Conservation (phyloP, 2,329 filamentous ascomycete species). For the Drechslerella coelobrocha region DNA sequence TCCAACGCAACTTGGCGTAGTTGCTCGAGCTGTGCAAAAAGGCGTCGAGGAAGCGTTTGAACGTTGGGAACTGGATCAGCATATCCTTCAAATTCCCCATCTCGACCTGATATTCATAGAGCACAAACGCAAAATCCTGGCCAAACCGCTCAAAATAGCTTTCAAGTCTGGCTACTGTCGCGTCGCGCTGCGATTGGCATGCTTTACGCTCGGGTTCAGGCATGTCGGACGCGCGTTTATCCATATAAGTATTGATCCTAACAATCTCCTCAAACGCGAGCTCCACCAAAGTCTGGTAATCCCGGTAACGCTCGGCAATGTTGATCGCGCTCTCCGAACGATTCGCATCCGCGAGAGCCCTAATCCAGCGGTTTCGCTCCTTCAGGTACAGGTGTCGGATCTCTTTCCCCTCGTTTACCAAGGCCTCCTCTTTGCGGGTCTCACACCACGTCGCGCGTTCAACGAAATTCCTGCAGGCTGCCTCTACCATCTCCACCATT, state of each 20-base stretch:
- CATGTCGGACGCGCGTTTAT: conserved; percentile 57
- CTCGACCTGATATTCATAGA: conserved; percentile 78
- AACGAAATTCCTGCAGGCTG: conserved; percentile 66
- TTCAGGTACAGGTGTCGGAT: conserved; percentile 60
- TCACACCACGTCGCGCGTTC: conserved; percentile 68
- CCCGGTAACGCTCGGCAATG: conserved; percentile 67
- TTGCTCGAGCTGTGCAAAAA: conserved; percentile 77
- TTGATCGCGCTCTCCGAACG: conserved; percentile 67
- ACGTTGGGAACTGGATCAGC: conserved; percentile 65
- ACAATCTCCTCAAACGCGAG: conserved; percentile 53
- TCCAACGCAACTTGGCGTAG: conserved; percentile 85
- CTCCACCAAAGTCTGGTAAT: conserved; percentile 65
- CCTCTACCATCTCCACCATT: conserved; percentile 64
- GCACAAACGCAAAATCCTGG: conserved; percentile 73
- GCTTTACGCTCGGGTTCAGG: conserved; percentile 26
- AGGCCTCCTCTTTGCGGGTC: conserved; percentile 62
- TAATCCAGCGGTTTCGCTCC: conserved; percentile 61
- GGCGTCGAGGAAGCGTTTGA: conserved; percentile 73
- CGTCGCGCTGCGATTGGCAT: conserved; percentile 27
- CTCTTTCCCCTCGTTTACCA: conserved; percentile 60
- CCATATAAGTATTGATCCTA: conserved; percentile 56
- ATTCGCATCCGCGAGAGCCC: conserved; percentile 63
- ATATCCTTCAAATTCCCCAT: conserved; percentile 71
- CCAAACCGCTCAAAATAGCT: conserved; percentile 70
- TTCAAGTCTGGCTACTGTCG: conserved; percentile 58